Evolutionary conservation across 2,329 filamentous ascomycete species (phyloP).

Genomic region (Claviceps sp.): DNA sequence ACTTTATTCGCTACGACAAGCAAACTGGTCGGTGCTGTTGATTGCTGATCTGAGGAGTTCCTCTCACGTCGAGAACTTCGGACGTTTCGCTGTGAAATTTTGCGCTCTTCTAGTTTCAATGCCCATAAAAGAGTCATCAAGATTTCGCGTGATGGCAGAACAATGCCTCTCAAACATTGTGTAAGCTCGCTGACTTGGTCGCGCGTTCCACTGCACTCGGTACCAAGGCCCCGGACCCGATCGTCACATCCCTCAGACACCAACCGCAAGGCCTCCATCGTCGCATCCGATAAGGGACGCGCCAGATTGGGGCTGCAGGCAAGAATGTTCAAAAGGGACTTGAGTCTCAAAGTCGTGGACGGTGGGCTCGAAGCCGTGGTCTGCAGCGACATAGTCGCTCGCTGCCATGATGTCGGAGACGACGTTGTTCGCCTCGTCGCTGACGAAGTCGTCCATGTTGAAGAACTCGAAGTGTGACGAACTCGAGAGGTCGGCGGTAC

Average conservation of each 20-base stretch:
- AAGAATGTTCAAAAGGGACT: conserved; percentile 50
- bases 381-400: conserved; percentile 37
- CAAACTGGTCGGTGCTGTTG: conserved; percentile 8
- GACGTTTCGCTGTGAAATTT: conserved; percentile 14
- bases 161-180: conserved; percentile 22
- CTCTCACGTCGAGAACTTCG: conserved; percentile 13
- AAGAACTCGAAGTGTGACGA: conserved; percentile 30
- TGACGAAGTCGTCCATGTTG: conserved; percentile 42
- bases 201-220: conserved; percentile 23
- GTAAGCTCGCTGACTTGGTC: conserved; percentile 22
- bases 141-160: conserved; percentile 33
- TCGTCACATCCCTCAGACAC: conserved; percentile 44
- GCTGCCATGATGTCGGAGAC: conserved; percentile 34
- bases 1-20: conserved; percentile 13
- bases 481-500: conserved; percentile 31
- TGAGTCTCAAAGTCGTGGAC: conserved; percentile 46
- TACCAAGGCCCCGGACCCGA: conserved; percentile 26
- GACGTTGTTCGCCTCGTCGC: conserved; percentile 33
- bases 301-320: conserved; percentile 62
- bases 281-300: conserved; percentile 62
- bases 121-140: conserved; percentile 35
- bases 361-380: conserved; percentile 37
- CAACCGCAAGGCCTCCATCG: conserved; percentile 60
- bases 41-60: conserved; percentile 11
- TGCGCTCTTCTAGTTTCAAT: conserved; percentile 28